Base-by-base conservation (phyloP, 1,284 basidiomycete genomes). In the Ceratobasidium sp. region DNA sequence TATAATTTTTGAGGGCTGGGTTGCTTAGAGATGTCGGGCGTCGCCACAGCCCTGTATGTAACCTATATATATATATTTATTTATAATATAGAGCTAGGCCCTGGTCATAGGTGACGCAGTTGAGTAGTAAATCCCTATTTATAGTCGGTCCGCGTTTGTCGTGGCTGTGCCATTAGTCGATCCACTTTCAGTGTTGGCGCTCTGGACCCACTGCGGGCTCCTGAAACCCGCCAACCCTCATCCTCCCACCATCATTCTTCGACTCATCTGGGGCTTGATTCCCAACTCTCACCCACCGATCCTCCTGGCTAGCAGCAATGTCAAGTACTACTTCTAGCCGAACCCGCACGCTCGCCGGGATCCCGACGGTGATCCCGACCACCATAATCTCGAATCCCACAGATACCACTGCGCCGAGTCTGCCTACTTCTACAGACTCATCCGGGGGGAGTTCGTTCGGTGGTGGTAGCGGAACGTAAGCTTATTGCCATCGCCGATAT, bases 401-500 rank as follows among this genome's bases (percentile, higher is more conserved):
- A 22, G 19, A 22, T n/a, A 46, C 24, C 19, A 43, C 37, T 37
- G 31, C 27, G 19, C 2, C 3, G 27, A 34, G 8, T 37, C 11
- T 13, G 31, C 58, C 58, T 22, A 53, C 29, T n/a, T 34, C 19
- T 49, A 64, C 62, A 22, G 62, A 64, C 16, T 27, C 41, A 13
- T 7, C 43, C 16, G 61, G 61, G 6, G 69, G 69, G 34, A 14
- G 29, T 16, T 62, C 48, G 43, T 59, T 61, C 24, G 68, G 68
- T 5, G 58, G 58, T 31, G 41, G 48, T n/a, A 37, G 9, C 37
- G 69, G 69, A 54, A 59, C 29, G 69, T 73, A n/a, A 62, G 69
- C 4, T 5, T 13, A 54, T 48, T 24, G 14, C 14, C 5, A 24
- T 39, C 39, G n/a, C 16, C 16, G 43, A 27, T 48, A 8, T 41